Evolutionary conservation across 164 flowering plant genomes (phyloP).

Genomic region (Vitis rotundifolia): DNA sequence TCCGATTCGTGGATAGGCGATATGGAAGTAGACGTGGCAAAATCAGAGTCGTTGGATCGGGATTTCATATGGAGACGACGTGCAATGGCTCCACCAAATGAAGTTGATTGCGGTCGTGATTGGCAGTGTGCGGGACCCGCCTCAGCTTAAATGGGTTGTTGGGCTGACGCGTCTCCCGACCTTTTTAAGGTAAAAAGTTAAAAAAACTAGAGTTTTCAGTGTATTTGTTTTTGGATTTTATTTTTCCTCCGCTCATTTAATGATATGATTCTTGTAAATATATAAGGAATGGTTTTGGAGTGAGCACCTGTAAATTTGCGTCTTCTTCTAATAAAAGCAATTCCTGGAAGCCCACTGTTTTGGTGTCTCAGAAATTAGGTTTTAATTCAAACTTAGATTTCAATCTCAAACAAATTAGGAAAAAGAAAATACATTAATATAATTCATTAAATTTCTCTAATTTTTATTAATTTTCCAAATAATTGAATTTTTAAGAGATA

Average conservation of each 20-base stretch:
- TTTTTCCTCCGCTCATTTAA: not conserved
- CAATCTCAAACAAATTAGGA: too few species aligned
- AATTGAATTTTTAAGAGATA: too few species aligned
- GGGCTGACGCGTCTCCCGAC: constrained; percentile 12
- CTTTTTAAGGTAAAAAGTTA: not conserved
- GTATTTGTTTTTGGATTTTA: constrained; percentile 1
- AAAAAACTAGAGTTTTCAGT: not conserved
- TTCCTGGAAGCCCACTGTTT: too few species aligned
- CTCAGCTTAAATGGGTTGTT: not conserved
- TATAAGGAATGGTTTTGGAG: not conserved
- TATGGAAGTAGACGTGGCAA: constrained; percentile 14
- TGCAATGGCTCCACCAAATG: constrained; percentile 15
- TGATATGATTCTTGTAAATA: not conserved
- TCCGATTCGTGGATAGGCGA: constrained; percentile 37
- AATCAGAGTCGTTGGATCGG: constrained; percentile 19
- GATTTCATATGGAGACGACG: constrained; percentile 17
- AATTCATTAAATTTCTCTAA: too few species aligned
- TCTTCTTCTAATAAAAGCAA: not conserved
- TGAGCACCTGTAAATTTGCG: not conserved
- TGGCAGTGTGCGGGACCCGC: constrained; percentile 23
- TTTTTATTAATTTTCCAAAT: too few species aligned
- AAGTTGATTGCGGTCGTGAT: constrained; percentile 12
- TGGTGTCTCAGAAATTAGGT: too few species aligned
- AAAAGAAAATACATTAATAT: too few species aligned
- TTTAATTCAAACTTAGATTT: too few species aligned